Evolutionary conservation across 768 basidiomycete genomes (phyloP).

Genomic region (Collybia sp.): DNA sequence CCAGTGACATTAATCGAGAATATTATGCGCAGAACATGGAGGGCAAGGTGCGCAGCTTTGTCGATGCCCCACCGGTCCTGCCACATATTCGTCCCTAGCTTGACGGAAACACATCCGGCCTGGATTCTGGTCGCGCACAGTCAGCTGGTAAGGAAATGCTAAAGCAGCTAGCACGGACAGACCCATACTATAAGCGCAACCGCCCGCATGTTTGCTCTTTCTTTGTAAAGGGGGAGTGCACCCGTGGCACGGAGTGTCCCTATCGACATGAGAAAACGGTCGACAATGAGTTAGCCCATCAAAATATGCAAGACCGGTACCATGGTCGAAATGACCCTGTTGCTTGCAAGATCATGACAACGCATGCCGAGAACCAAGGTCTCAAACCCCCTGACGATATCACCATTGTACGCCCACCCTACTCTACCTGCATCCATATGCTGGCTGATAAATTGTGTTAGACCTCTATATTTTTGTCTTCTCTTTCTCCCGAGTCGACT

Average conservation of each 20-base stretch:
- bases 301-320: conserved; percentile 93
- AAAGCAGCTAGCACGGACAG: conserved; percentile 89
- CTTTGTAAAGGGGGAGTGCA: conserved; percentile 94
- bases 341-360: conserved; percentile 80
- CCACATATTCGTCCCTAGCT: conserved; percentile 39
- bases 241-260: conserved; percentile 87
- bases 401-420: conserved; percentile 59
- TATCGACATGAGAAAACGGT: conserved; percentile 92
- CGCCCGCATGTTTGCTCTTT: conserved; percentile 92
- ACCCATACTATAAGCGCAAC: conserved; percentile 98
- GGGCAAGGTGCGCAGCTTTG: conserved; percentile 50
- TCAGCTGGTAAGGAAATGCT: conserved; percentile 95
- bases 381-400: conserved; percentile 87
- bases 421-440: background rate
- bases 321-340: conserved; percentile 93
- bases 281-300: conserved; percentile 79
- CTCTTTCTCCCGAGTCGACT: conserved; percentile 63
- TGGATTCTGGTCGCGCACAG: conserved; percentile 56
- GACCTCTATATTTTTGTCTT: conserved; percentile 86
- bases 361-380: conserved; percentile 78
- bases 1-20: conserved; percentile 95
- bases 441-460: conserved; percentile 19
- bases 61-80: background rate
- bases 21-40: conserved; percentile 94
- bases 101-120: conserved; percentile 62